phyloP scores from a whole-genome alignment of 768 basidiomycete species.

The Auricularia cornea region DNA sequence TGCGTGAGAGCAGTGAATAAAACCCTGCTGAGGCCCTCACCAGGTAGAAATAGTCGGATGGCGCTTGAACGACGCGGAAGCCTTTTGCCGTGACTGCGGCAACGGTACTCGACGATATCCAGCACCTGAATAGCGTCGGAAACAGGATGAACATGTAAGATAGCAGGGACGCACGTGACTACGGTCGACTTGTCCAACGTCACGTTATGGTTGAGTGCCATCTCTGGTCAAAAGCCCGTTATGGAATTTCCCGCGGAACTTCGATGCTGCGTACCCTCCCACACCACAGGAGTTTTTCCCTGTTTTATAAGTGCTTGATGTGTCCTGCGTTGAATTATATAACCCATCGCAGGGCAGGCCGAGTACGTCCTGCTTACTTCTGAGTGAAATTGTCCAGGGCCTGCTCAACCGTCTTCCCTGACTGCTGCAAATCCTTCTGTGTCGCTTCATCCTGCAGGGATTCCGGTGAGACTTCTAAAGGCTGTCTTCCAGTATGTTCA shows the following conservation, averaged over 20 bases:
- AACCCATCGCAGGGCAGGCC: neutral
- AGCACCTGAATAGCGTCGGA: slow-evolving; percentile 16
- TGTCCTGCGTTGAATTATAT: neutral
- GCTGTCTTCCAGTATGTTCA: no score
- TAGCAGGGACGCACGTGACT: slow-evolving; percentile 11
- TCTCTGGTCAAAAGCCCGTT: slow-evolving; percentile 16
- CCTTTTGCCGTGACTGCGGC: slow-evolving; percentile 20
- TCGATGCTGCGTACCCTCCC: slow-evolving; percentile 18
- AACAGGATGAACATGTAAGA: neutral
- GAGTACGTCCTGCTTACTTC: neutral
- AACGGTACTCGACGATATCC: slow-evolving; percentile 21
- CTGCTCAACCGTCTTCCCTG: slow-evolving; percentile 18
- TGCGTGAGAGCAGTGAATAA: neutral
- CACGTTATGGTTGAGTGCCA: slow-evolving; percentile 20
- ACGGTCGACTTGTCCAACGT: slow-evolving; percentile 13
- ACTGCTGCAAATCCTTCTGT: slow-evolving; percentile 9
- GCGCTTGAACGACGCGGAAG: slow-evolving; percentile 24
- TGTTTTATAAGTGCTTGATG: neutral
- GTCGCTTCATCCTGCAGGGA: slow-evolving; percentile 16
- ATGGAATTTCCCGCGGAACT: neutral
- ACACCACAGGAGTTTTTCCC: slow-evolving; percentile 29
- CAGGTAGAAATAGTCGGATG: slow-evolving; percentile 32
- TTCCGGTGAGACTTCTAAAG: no score
- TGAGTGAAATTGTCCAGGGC: slow-evolving; percentile 22
- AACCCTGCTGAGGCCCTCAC: neutral